Base-by-base conservation (phyloP, 2,329 filamentous ascomycete genomes). In the Aspergillus latus region DNA sequence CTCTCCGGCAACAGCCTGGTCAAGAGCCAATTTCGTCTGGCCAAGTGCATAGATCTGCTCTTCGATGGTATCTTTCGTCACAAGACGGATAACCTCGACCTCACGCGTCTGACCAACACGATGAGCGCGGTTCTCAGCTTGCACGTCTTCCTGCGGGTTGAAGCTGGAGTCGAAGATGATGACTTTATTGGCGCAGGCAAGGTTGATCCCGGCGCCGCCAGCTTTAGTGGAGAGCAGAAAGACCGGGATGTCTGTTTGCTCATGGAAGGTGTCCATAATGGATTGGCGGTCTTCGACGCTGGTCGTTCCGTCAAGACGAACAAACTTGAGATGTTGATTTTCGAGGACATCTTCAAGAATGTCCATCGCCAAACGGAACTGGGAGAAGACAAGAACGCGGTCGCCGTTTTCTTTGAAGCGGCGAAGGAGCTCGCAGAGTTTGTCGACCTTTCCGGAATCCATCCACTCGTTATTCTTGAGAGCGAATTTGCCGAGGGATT, bases 121-220 rank as follows among this genome's bases (percentile, higher is more conserved):
- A 75, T 99, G 94, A 0, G 94, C 94, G 15, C 94, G 87, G 72
- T 99, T 97, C 78, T 97, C 94, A 0, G 94, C 94, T 72, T 99
- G 94, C n/a, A 96, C 87, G 69, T 99, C 94, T 64, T 97, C 93
- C 70, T 99, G 94, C 0, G 94, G 94, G 66, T 99, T 99, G 77
- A 97, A 96, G n/a, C 88, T 90, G 61, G 89, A 89, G 74, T 99
- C 94, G 71, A 97, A 97, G 67, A 99, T 94, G 74, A 99, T 85
- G 64, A 99, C 93, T 75, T 97, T 97, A 78, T 97, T 97, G 4
- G 94, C 94, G 36, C 89, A 90, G 6, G 93, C 94, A 53, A 99
- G 77, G 73, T 99, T 99, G 77, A 99, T 95, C 40, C 94, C 94
- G 0, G 93, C 94, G n/a, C 94, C 94, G 51, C 94, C 94, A 0